Evolutionary conservation across 192 early-diverging fungal species (phyloP).

Genomic region (Borealophlyctis nickersoniae): DNA sequence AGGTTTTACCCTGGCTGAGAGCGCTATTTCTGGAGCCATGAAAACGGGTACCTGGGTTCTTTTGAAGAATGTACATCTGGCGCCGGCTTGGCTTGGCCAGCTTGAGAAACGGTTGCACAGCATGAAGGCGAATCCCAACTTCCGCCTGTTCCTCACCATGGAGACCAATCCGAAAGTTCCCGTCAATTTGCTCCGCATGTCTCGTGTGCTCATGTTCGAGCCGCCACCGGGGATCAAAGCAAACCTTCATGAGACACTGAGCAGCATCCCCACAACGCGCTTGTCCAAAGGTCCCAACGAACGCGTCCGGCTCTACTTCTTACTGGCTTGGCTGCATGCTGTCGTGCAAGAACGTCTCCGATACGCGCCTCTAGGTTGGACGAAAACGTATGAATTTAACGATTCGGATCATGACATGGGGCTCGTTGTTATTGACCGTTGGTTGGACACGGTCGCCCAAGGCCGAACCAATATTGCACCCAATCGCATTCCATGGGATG

Average conservation of each 20-base stretch:
- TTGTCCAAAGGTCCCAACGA: conserved; percentile 74
- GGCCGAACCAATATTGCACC: conserved; percentile 90
- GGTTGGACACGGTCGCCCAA: conserved; percentile 77
- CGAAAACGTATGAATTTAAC: conserved; percentile 96
- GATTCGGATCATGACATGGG: conserved; percentile 96
- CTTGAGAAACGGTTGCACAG: conserved; percentile 93
- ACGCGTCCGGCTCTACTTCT: conserved; percentile 84
- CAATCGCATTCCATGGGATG: conserved; percentile 94
- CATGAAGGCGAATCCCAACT: conserved; percentile 73
- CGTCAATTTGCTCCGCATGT: conserved; percentile 82
- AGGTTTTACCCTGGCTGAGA: conserved; percentile 84
- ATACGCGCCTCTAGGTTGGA: conserved; percentile 97
- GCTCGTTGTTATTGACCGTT: conserved; percentile 80
- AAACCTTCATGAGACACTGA: conserved; percentile 80
- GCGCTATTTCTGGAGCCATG: conserved; percentile 78
- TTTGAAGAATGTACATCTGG: conserved; percentile 98
- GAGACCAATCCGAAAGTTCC: conserved; percentile 97
- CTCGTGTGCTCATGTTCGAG: conserved; percentile 93
- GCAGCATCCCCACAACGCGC: conserved; percentile 54
- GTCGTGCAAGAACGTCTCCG: conserved; percentile 93
- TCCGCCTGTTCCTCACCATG: conserved; percentile 96
- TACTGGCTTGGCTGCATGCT: conserved; percentile 95
- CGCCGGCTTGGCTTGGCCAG: conserved; percentile 86
- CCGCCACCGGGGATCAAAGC: conserved; percentile 95
- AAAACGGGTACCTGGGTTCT: conserved; percentile 93